These are phyloP conservation scores for Diaporthe sp. DNA, from an alignment of 2,329 filamentous ascomycete species.

Conservation along the genomic window DNA sequence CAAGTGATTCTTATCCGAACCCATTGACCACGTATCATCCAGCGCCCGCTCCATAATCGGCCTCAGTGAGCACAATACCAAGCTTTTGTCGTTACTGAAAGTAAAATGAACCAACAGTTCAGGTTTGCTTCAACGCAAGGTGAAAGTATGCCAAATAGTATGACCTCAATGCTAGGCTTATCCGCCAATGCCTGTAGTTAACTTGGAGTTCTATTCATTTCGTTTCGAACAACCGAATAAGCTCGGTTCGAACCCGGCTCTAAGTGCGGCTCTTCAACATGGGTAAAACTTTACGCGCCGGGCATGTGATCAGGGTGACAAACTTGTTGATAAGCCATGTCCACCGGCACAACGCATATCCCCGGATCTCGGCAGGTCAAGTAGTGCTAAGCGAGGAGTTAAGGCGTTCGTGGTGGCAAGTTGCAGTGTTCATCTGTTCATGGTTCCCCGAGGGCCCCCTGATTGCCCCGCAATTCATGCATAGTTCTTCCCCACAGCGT, in stretches of 20 bases:
- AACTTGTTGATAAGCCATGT: too few relatives aligned
- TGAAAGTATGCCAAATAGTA: fast-evolving
- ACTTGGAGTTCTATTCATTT: neutral
- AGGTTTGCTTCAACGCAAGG: neutral
- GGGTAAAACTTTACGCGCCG: neutral
- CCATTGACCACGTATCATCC: neutral
- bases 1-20: neutral
- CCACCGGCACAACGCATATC: neutral
- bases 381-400: neutral
- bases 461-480: constrained; percentile 11
- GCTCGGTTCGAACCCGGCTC: neutral
- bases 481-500: neutral
- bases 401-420: too few relatives aligned
- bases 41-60: neutral
- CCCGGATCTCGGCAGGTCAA: neutral
- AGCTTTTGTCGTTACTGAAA: neutral
- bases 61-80: neutral
- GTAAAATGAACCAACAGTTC: neutral
- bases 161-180: neutral
- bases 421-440: neutral
- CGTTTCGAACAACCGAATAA: neutral
- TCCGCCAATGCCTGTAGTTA: too few relatives aligned
- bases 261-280: fast-evolving
- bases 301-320: neutral
- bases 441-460: neutral